These are phyloP conservation scores for Colletotrichum truncatum DNA, from an alignment of 2,329 filamentous ascomycete genomes.

Conservation along the genomic window DNA sequence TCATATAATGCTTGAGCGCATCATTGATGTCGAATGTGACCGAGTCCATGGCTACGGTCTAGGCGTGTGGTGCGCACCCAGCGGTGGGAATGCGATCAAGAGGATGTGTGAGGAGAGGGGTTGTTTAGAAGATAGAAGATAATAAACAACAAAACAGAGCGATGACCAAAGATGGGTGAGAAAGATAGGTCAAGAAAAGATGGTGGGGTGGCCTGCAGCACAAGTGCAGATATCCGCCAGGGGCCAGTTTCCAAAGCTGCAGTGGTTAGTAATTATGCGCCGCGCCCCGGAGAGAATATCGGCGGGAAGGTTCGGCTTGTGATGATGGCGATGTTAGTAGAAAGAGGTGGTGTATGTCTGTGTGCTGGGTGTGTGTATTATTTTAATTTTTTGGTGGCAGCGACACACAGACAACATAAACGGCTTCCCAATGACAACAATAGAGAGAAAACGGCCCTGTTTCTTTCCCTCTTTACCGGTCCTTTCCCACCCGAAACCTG, in stretches of 20 bases:
- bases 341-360: neutral
- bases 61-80: slow-evolving; percentile 22
- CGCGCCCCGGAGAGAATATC: slow-evolving; percentile 9
- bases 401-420: neutral
- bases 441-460: no score
- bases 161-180: no score
- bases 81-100: slow-evolving; percentile 15
- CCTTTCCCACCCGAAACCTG: neutral
- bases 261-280: slow-evolving; percentile 21
- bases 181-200: neutral
- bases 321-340: slow-evolving; percentile 18
- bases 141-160: slow-evolving; percentile 9
- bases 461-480: no score
- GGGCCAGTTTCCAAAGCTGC: neutral
- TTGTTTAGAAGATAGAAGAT: neutral
- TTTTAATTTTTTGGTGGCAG: neutral
- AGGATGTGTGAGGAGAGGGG: slow-evolving; percentile 21
- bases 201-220: neutral
- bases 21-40: slow-evolving; percentile 95
- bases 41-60: slow-evolving; percentile 68
- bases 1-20: slow-evolving; percentile 96
- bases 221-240: neutral
- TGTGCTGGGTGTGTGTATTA: neutral
- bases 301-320: neutral
- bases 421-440: neutral